Base-by-base conservation (phyloP, 352 stramenopile species). In the Pythium diclinum region DNA sequence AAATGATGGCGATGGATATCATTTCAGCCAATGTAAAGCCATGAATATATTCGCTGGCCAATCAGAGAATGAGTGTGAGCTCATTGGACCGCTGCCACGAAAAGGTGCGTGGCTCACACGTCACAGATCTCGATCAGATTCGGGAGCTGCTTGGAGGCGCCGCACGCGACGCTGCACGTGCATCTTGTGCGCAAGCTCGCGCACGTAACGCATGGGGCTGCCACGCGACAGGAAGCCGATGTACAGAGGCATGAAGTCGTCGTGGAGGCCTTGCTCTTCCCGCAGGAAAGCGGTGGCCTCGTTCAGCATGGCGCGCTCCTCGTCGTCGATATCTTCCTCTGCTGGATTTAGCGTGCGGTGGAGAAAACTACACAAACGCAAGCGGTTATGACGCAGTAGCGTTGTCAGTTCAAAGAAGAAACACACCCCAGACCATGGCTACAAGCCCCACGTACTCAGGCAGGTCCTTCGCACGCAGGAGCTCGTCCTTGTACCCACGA, bases 221-320 rank as follows among this genome's bases (percentile, higher is more conserved):
- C 78, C 81, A 19, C 81, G 79, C 3, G 70, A 68, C 14, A 90
- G 75, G 54, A 88, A 90, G 16, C 81, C 79, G 38, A 72, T 72
- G 42, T 79, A 71, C 25, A 90, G 61, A 23, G 74, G 47, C 75
- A 80, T 78, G 11, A 63, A 61, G 46, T 85, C 67, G 32, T 83
- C 69, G 40, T 74, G 42, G 23, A 91, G 59, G 0, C 79, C 81
- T 47, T 91, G 76, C 36, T 76, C 61, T 11, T 56, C 68, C 19
- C 81, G 71, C 30, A 91, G 70, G 40, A 70, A 48, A 6, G 46
- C 28, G 6, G 76, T 63, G 2, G 81, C 81, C 1, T 72, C 67
- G 2, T 53, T 52, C 6, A 89, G 54, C 47, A 80, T 63, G 13
- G 62, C 28, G 25, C 73, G 61, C 56, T 88, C 79, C 14, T 88